A percentile compares a stretch with the other conserved stretches of the same genome.
Evolutionary conservation across 2,329 filamentous ascomycete genomes (phyloP).

Genomic region (Calonectria hawksworthii): DNA sequence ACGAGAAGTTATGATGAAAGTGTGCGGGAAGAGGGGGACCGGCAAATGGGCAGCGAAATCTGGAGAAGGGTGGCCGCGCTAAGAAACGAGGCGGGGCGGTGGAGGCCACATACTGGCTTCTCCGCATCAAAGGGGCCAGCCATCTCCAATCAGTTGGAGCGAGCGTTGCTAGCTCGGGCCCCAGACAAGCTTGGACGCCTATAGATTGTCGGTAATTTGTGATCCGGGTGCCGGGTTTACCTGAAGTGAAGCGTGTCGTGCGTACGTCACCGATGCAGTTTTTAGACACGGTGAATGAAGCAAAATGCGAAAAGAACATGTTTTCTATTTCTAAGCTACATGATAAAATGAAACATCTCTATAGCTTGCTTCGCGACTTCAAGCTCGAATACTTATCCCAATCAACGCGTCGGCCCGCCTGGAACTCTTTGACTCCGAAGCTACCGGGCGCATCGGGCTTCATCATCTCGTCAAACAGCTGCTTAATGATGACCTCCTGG

Average conservation of each 20-base stretch:
- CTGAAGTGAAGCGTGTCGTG: not conserved
- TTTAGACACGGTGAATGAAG: not conserved
- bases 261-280: not conserved
- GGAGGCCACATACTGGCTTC: not conserved
- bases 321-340: not conserved
- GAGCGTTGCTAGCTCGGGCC: not conserved
- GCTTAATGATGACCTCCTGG: slow-evolving; percentile 28
- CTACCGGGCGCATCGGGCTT: slow-evolving; percentile 20
- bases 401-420: slow-evolving; percentile 34
- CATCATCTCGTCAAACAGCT: slow-evolving; percentile 38
- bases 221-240: not conserved
- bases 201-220: not conserved
- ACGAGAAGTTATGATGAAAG: slow-evolving; percentile 12
- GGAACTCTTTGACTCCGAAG: slow-evolving; percentile 36
- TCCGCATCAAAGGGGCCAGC: slow-evolving; percentile 6
- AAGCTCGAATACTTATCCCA: slow-evolving; percentile 27
- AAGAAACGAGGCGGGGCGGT: slow-evolving; percentile 9
- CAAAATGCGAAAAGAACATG: not conserved
- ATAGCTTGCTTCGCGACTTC: slow-evolving; percentile 18
- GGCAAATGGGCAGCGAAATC: slow-evolving; percentile 11
- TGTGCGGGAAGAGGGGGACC: slow-evolving; percentile 2
- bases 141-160: not conserved
- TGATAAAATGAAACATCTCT: not conserved
- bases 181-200: not conserved
- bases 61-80: not conserved